Evolutionary conservation across 2,329 filamentous ascomycete genomes (phyloP).

Genomic region (Stachybotrys echinatus): DNA sequence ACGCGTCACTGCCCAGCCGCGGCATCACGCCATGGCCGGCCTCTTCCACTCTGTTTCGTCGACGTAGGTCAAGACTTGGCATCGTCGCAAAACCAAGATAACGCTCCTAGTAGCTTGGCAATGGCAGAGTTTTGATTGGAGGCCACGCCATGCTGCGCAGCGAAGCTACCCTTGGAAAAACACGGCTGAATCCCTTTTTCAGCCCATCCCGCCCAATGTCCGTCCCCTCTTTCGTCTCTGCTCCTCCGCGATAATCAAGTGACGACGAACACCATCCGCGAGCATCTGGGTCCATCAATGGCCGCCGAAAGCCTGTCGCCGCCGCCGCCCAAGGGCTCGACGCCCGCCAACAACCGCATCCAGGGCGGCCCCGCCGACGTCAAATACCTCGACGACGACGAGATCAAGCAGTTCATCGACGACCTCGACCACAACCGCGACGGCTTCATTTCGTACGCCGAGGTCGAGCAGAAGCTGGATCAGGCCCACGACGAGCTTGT

Average conservation of each 20-base stretch:
- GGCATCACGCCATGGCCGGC: too few relatives aligned
- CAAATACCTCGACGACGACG: conserved; percentile 36
- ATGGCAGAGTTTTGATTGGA: neutral
- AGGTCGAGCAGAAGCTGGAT: conserved; percentile 48
- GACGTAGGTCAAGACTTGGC: neutral
- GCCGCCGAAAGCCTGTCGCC: too few relatives aligned
- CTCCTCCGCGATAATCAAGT: too few relatives aligned
- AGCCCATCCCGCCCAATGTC: too few relatives aligned
- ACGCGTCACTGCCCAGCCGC: too few relatives aligned
- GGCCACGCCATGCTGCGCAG: neutral
- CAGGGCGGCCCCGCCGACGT: too few relatives aligned
- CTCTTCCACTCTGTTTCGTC: neutral
- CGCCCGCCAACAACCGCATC: too few relatives aligned
- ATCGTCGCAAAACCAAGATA: neutral
- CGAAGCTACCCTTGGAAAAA: neutral
- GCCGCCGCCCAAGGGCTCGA: neutral
- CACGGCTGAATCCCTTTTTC: too few relatives aligned
- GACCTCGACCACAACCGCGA: conserved; percentile 47
- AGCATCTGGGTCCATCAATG: too few relatives aligned
- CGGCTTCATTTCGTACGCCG: conserved; percentile 45
- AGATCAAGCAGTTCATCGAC: conserved; percentile 47
- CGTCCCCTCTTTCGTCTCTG: too few relatives aligned
- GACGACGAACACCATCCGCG: too few relatives aligned
- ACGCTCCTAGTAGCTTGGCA: neutral
- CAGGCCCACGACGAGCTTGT: conserved; percentile 45